Base-by-base conservation (phyloP, 805 yeast genomes). In the Zygotorulaspora florentina region DNA sequence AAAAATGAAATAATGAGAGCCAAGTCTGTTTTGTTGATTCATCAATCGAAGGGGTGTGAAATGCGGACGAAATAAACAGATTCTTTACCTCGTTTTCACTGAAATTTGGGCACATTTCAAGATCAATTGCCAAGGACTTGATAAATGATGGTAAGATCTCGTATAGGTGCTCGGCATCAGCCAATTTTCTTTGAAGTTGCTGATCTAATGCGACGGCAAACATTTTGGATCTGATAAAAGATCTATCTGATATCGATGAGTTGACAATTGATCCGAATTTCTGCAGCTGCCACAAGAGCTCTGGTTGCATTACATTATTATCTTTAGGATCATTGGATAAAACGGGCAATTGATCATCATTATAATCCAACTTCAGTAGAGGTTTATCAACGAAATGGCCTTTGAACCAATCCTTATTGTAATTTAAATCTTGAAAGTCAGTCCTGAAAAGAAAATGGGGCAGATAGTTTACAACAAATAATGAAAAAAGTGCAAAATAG, bases 131-230 rank as follows among this genome's bases (percentile, higher is more conserved):
- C 23, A 64, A 35, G 4, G 59, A 55, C 36, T 57, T 59, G 35
- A 63, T 61, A 30, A 63, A 62, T 2, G 47, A 34, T 6, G 66
- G 66, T 28, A 63, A 42, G 2, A 59, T 50, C 27, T 64, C 68
- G 43, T 55, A 51, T n/a, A 64, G 48, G 35, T 60, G 64, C 13
- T 62, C 64, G 1, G 52, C 50, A 30, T 55, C 54, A 8, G 44
- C 51, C 20, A 63, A 40, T 26, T 39, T 52, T 3, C 53, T 45
- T 26, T 47, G 44, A 12, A 59, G 50, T 18, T 49, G 47, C 3
- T 55, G 52, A 39, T 61, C 59, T 9, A 58, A 42, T 6, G 47
- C 52, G n/a, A 50, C 35, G 10, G 58, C 48, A 23, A 62, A 48
- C 20, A 52, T 17, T 28, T 50, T 56, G 8, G 63, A 51, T 9